phyloP scores from a whole-genome alignment of 2,329 filamentous ascomycete species.

The Fusarium solani-melongenae region DNA sequence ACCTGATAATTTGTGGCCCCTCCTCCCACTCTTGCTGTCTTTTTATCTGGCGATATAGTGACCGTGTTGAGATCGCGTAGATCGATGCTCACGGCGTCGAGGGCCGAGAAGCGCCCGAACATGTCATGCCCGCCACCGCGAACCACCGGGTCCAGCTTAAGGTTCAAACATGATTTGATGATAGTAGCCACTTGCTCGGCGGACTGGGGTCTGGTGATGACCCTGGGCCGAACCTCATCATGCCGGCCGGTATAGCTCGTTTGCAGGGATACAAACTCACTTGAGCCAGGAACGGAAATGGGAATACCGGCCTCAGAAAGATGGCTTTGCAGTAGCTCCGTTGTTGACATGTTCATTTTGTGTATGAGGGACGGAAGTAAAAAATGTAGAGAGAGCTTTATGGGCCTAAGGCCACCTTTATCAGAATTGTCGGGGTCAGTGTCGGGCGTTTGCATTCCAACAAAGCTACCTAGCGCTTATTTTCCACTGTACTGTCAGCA shows the following conservation, averaged over 20 bases:
- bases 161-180: neutral
- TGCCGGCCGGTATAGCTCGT: neutral
- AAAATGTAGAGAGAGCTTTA: neutral
- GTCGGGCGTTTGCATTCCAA: neutral
- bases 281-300: neutral
- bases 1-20: conserved; percentile 1
- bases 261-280: conserved; percentile 1
- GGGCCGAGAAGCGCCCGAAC: conserved; percentile 12
- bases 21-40: conserved; percentile 3
- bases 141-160: neutral
- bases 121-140: conserved; percentile 17
- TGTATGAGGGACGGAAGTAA: neutral
- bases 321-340: neutral
- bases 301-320: neutral
- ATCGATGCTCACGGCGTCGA: conserved; percentile 10
- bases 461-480: neutral
- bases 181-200: neutral
- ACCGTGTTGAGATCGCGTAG: conserved; percentile 2
- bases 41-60: neutral
- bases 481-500: neutral
- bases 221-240: neutral
- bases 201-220: neutral
- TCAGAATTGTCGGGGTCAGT: neutral
- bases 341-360: neutral
- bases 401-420: neutral